Percentiles rank a stretch among this genome's conserved stretches.
These are phyloP conservation scores for Wickerhamiella azyma DNA, from an alignment of 805 yeast genomes.

Conservation along the genomic window DNA sequence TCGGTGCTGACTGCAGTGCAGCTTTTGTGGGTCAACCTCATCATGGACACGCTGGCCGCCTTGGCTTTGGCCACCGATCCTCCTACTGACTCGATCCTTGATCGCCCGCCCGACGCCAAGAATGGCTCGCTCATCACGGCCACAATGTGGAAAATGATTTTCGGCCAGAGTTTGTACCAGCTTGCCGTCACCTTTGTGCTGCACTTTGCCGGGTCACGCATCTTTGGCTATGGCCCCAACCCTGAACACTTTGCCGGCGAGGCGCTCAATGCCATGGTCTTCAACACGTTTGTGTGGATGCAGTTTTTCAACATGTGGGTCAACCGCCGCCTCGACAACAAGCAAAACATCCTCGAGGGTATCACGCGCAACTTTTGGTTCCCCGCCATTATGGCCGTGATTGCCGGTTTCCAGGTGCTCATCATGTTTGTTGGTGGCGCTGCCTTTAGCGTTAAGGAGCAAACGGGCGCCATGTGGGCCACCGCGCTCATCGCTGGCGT, in stretches of 20 bases:
- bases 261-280: conserved; percentile 71
- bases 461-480: conserved; percentile 81
- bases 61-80: conserved; percentile 95
- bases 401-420: conserved; percentile 71
- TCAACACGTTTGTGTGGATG: conserved; percentile 94
- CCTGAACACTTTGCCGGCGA: conserved; percentile 32
- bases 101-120: conserved; percentile 76
- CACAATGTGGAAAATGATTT: conserved; percentile 97
- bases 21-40: conserved; percentile 90
- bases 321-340: conserved; percentile 74
- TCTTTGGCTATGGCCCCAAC: conserved; percentile 33
- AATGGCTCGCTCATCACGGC: conserved; percentile 64
- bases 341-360: conserved; percentile 73
- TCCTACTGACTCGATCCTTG: conserved; percentile 70
- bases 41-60: conserved; percentile 98
- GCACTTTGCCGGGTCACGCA: conserved; percentile 59
- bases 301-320: conserved; percentile 90
- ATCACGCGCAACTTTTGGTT: conserved; percentile 75
- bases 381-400: conserved; percentile 51
- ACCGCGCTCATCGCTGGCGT: conserved; percentile 73
- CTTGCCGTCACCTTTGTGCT: conserved; percentile 63
- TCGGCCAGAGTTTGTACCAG: conserved; percentile 75
- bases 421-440: conserved; percentile 97
- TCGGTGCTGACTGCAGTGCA: conserved; percentile 96
- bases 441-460: conserved; percentile 72